Evolutionary conservation across 2,329 filamentous ascomycete species (phyloP), one percentile per base, ranked within the genome.

Genomic region (Taxawa tesnikishii): DNA sequence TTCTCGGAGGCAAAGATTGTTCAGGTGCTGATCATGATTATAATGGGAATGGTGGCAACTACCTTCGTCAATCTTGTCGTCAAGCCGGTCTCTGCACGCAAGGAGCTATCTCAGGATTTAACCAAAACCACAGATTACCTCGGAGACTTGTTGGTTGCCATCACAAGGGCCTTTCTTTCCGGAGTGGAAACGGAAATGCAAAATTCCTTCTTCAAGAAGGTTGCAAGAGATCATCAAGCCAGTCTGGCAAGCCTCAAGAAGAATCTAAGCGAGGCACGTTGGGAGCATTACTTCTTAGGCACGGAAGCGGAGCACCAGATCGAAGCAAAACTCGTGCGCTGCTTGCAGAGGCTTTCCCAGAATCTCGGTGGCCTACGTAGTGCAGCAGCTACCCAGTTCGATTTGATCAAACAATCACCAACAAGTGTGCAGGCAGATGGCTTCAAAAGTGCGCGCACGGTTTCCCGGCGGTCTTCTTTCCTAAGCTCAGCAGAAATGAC

Each of bases 281-380:
- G 83, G 37, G 88, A 96, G 54, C 83, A 94, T 49, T 94, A 83
- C 48, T 62, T 87, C 3, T 55, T 84, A 4, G 88, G 88, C 2
- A 77, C 73, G 3, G 87, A 94, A 51, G 70, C 69, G 34, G 70
- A 88, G 39, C 92, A 92, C 52, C 67, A 70, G 23, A 68, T 92
- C 3, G 83, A 94, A 47, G 78, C 79, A 42, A 75, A 72, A 15
- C 68, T 96, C 4, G 80, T 88, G 27, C 79, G 83, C 48, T 88
- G 83, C 43, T 73, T 96, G 47, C 83, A 93, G 52, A 76, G 74
- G 28, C 67, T 96, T 16, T 78, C 83, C 4, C 87, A 94, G 52
- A 85, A 84, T 42, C 79, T 94, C 42, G 87, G 88, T 53, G 90
- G 88, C 6, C 62, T 98, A 47, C 73, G 85, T 42, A 94, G 85